Evolutionary conservation across 257 asterid genomes (phyloP), one percentile per base, ranked within the genome.

Genomic region (Galeopsis tetrahit): DNA sequence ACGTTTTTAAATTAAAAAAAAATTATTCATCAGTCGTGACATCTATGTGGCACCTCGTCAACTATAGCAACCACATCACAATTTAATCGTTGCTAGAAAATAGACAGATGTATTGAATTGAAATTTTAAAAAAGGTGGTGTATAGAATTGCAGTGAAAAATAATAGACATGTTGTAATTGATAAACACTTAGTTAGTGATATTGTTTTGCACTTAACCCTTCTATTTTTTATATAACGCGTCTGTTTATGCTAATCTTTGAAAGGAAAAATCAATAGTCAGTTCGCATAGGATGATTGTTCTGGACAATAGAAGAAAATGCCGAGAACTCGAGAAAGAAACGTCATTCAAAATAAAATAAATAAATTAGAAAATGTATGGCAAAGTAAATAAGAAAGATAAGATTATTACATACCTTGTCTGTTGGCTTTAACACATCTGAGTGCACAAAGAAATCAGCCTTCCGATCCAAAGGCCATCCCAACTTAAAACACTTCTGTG

Each of bases 381-480:
- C 44, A 33, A 59, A 59, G 28, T 69, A 44, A 38, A 35, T 39
- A 28, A 65, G 52, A 69, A 66, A 33, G 11, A 51, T n/a, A 51
- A 55, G n/a, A 60, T n/a, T 28, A 39, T 17, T 51, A 39, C 15
- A 33, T 83, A 82, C 91, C 85, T 74, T 76, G 68, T 76, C 76
- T 57, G 28, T 76, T 77, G 82, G 78, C 78, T 69, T 82, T 72
- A 69, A 72, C 61, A 78, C 84, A 63, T 82, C 86, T 28, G 97
- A 79, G 75, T 90, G 96, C 76, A 87, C 88, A 61, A 95, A 95
- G 86, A 95, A 95, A 66, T 90, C 91, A 11, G 94, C 83, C 48
- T 83, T 80, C 9, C 46, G 48, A 75, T 92, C 91, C 92, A 89
- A 78, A 51, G 98, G 99, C 99, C 99, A 95, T 7, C 88, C 91